These are phyloP conservation scores for Saturnispora quitensis DNA, from an alignment of 805 yeast species.

Conservation along the genomic window DNA sequence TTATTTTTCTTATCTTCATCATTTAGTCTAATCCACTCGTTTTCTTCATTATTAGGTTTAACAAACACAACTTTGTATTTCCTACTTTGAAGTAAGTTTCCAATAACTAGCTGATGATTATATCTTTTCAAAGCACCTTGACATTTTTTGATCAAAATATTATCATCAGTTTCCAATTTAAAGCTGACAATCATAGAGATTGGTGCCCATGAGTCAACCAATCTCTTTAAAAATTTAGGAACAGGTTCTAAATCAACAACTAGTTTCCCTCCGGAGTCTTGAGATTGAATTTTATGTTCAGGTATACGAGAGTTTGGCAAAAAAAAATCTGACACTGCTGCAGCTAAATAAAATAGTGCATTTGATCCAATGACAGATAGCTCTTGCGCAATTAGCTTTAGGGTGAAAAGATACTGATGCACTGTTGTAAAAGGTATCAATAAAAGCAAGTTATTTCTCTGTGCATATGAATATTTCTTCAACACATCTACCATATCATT, in stretches of 20 bases:
- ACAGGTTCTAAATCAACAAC: constrained; percentile 88
- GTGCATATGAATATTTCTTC: constrained; percentile 45
- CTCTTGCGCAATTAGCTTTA: constrained; percentile 54
- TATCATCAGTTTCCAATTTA: constrained; percentile 81
- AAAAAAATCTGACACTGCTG: constrained; percentile 96
- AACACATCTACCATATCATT: constrained; percentile 51
- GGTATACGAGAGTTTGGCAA: constrained; percentile 79
- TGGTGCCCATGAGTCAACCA: constrained; percentile 93
- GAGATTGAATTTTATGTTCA: constrained; percentile 90
- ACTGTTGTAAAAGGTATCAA: constrained; percentile 89
- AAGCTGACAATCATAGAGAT: constrained; percentile 90
- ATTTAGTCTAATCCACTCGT: constrained; percentile 42
- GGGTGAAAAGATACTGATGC: constrained; percentile 83
- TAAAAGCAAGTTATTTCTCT: constrained; percentile 44
- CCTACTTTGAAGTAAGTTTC: constrained; percentile 83
- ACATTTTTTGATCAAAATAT: constrained; percentile 66
- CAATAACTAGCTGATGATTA: constrained; percentile 90
- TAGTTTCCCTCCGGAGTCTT: constrained; percentile 58
- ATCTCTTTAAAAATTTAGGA: constrained; percentile 80
- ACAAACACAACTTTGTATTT: constrained; percentile 86
- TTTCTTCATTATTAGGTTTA: constrained; percentile 31
- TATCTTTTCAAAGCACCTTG: constrained; percentile 72
- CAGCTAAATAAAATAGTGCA: constrained; percentile 83
- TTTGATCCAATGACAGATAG: constrained; percentile 45
- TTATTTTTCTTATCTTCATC: constrained; percentile 31